Percentiles rank a stretch among this genome's conserved stretches.
Conservation (phyloP, 2,329 filamentous ascomycete species). For the Trichoderma pleuroti region DNA sequence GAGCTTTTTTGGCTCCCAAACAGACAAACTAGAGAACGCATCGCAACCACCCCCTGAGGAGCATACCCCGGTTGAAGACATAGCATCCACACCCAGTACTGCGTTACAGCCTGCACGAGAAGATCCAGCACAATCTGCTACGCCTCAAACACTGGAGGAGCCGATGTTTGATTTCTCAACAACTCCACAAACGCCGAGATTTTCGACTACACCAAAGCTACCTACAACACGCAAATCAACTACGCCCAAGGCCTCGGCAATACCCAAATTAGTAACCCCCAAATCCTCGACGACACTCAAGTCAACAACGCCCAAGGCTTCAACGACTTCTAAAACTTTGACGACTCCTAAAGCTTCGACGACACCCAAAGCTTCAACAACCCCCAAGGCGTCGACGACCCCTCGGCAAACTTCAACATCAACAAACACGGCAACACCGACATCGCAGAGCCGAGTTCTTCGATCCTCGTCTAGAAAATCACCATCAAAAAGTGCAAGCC, state of each 20-base stretch:
- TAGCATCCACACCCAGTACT: conserved; percentile 49
- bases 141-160: not conserved
- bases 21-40: conserved; percentile 44
- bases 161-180: conserved; percentile 8
- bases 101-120: conserved; percentile 52
- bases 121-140: conserved; percentile 43
- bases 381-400: not conserved
- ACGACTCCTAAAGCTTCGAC: not conserved
- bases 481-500: not conserved
- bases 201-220: conserved; percentile 20
- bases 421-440: not conserved
- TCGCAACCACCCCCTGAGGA: conserved; percentile 24
- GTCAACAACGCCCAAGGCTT: conserved; percentile 17
- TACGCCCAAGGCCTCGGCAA: conserved; percentile 21
- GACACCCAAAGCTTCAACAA: conserved; percentile 19
- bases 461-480: conserved; percentile 4
- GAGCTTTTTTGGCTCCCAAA: conserved; percentile 57
- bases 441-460: conserved; percentile 9
- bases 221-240: conserved; percentile 8
- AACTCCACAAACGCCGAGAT: conserved; percentile 22
- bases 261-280: conserved; percentile 14
- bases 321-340: not conserved
- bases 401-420: conserved; percentile 8
- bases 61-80: conserved; percentile 21
- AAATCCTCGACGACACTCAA: not conserved